Conservation (phyloP, 1,139 yeast genomes). For the Diutina catenulata region DNA sequence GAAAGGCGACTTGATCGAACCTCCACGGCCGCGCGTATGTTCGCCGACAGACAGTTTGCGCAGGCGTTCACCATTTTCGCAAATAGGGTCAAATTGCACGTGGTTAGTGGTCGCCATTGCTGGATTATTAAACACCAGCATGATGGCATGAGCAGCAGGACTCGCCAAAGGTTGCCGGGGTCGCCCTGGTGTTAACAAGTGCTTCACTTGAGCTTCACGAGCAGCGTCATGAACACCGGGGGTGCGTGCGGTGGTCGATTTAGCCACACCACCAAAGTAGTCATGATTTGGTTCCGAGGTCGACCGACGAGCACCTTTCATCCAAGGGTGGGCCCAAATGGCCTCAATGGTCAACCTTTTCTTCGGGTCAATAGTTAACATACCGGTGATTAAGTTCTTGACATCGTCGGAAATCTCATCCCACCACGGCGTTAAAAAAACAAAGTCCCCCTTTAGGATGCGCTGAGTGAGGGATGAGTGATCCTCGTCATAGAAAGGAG, state of each 20-base stretch:
- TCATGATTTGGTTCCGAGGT: no score
- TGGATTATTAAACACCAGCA: conserved; percentile 33
- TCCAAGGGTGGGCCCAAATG: conserved; percentile 47
- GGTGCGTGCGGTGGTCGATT: background rate
- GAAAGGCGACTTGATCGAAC: background rate
- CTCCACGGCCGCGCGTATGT: background rate
- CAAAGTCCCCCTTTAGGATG: conserved; percentile 73
- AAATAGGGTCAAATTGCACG: conserved; percentile 8
- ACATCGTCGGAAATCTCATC: conserved; percentile 80
- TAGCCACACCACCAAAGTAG: background rate
- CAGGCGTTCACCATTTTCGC: conserved; percentile 8
- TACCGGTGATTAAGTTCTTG: conserved; percentile 45
- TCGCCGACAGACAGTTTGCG: conserved; percentile 14
- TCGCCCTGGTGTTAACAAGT: background rate
- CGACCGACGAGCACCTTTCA: conserved; percentile 8
- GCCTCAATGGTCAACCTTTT: conserved; percentile 61
- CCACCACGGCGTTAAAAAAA: conserved; percentile 93
- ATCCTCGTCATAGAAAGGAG: conserved; percentile 89
- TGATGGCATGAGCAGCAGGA: conserved; percentile 28
- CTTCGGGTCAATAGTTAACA: conserved; percentile 72
- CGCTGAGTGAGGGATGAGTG: conserved; percentile 72
- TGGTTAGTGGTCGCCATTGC: conserved; percentile 20
- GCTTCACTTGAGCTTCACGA: conserved; percentile 1
- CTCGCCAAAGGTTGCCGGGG: background rate
- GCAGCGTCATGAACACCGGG: conserved; percentile 1